Conservation (phyloP, 768 basidiomycete species). For the Hygrophorus russula region DNA sequence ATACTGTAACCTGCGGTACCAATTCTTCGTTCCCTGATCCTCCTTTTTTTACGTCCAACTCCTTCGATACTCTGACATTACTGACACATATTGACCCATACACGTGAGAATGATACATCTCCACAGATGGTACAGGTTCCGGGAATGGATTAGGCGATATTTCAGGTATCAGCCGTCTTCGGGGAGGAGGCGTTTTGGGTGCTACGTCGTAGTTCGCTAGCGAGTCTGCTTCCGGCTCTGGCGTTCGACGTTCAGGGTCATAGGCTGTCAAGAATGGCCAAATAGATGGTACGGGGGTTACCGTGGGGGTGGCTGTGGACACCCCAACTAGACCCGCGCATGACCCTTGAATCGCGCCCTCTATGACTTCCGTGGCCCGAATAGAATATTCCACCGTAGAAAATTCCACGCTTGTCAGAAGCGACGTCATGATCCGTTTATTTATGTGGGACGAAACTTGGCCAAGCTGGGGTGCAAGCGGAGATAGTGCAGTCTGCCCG, state of each 20-base stretch:
- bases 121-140: constrained; percentile 49
- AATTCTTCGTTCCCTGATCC: constrained; percentile 2
- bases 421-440: constrained; percentile 55
- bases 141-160: constrained; percentile 58
- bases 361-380: constrained; percentile 62
- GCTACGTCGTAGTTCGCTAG: constrained; percentile 22
- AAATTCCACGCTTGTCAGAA: constrained; percentile 73
- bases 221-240: constrained; percentile 22
- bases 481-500: constrained; percentile 18
- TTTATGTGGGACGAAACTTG: constrained; percentile 57
- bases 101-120: constrained; percentile 49
- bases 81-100: constrained; percentile 45
- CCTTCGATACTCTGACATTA: constrained; percentile 26
- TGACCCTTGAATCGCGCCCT: constrained; percentile 54
- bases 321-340: constrained; percentile 53
- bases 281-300: neutral
- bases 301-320: constrained; percentile 11
- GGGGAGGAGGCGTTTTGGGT: constrained; percentile 43
- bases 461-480: constrained; percentile 41
- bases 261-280: constrained; percentile 7
- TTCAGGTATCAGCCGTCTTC: constrained; percentile 24
- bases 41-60: constrained; percentile 1
- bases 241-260: constrained; percentile 25
- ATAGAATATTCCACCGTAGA: constrained; percentile 50
- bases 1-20: constrained; percentile 35